Base-by-base conservation (phyloP, 2,329 filamentous ascomycete species). In the Colletotrichum melonis region DNA sequence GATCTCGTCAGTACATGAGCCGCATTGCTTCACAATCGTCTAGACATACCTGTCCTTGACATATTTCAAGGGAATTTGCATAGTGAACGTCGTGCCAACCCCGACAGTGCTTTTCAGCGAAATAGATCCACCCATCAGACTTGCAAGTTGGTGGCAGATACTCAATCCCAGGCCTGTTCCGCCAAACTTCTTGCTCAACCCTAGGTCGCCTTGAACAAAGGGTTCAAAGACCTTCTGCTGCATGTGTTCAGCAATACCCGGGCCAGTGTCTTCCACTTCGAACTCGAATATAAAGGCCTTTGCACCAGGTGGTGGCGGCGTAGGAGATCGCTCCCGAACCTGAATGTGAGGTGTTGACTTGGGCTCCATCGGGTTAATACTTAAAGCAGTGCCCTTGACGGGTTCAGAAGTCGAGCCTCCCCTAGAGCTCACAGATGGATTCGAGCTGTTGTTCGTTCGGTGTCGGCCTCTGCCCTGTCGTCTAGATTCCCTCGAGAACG, bases 151-250 rank as follows among this genome's bases (percentile, higher is more conserved):
- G 24, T 94, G 92, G 82, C 95, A 97, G 78, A 98, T 98, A 78
- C 93, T 96, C 67, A 98, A 82, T 1, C 95, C 95, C 1, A 98
- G 85, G 4, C 95, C 95, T 1, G 95, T 98, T 19, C 95, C 95
- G 22, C 95, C 95, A 79, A 92, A 97, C 79, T 97, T 97, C 81
- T 95, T 97, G 84, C 93, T 97, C 19, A 98, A 84, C 1, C 95
- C 94, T 1, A 97, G 85, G 79, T 98, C 95, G n/a, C 94, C 95
- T 82, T 98, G 95, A 0, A 98, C 94, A 79, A 98, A 98, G 0
- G 95, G 95, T 81, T 98, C 95, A 80, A 98, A 98, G 11, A 98
- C 94, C 76, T 92, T 92, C 69, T 94, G 87, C 77, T 95, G 94
- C 81, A 97, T 90, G 75, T 92, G 85, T 7, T 92, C 89, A 0